Percentiles rank a stretch among this genome's conserved stretches.
These are phyloP conservation scores for Penicillium sp. DNA, from an alignment of 2,329 filamentous ascomycete genomes.

Conservation along the genomic window DNA sequence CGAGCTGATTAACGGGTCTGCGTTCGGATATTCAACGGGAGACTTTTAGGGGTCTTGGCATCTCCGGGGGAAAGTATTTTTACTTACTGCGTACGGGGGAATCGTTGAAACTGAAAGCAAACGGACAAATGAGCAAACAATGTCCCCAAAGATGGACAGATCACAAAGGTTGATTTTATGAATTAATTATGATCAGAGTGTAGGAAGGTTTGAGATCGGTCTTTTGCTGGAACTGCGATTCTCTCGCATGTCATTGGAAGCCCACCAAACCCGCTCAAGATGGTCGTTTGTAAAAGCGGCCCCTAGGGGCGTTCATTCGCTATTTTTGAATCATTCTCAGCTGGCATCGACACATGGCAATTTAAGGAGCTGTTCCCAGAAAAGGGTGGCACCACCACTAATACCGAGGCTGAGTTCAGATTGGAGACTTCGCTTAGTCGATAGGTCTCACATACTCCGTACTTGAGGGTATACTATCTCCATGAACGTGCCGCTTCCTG, in stretches of 20 bases:
- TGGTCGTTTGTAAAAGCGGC: background rate
- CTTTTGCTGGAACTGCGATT: background rate
- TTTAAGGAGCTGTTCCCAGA: background rate
- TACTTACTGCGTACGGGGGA: too few species aligned
- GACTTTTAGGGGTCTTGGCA: slow-evolving; percentile 1
- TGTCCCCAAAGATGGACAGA: background rate
- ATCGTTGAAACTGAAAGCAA: background rate
- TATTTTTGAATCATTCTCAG: background rate
- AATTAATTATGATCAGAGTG: too few species aligned
- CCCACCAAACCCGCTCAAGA: slow-evolving; percentile 1
- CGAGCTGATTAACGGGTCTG: slow-evolving; percentile 1
- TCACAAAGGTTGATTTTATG: slow-evolving; percentile 7
- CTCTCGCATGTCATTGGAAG: slow-evolving; percentile 4
- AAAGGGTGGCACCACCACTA: background rate
- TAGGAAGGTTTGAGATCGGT: background rate
- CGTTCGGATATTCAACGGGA: slow-evolving; percentile 4
- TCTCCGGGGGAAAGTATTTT: background rate
- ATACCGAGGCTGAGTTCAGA: slow-evolving; percentile 1
- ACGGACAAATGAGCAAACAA: background rate
- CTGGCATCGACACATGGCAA: slow-evolving; percentile 14
- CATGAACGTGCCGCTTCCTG: background rate
- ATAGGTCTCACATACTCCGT: background rate
- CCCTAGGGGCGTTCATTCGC: background rate
- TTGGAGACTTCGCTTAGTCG: background rate
- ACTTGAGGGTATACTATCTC: background rate